Percentiles rank a stretch among this genome's conserved stretches.
Evolutionary conservation across 225 moss, liverwort and hornwort genomes (phyloP).

Genomic region (Physcomitrellopsis africana): DNA sequence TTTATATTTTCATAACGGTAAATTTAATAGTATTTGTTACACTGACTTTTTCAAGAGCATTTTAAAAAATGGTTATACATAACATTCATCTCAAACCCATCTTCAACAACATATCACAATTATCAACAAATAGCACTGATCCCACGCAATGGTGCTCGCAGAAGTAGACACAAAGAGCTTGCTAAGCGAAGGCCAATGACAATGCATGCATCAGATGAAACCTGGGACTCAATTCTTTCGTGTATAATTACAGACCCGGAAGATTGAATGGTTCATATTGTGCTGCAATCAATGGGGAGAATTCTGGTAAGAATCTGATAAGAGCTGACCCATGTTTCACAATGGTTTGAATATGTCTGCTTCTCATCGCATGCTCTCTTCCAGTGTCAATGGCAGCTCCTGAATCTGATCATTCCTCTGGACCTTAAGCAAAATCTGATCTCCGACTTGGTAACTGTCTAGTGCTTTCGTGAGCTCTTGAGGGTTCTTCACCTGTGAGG

Average conservation of each 20-base stretch:
- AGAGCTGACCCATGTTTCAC: conserved; percentile 5
- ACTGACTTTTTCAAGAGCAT: too few relatives aligned
- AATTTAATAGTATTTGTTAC: too few relatives aligned
- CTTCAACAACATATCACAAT: too few relatives aligned
- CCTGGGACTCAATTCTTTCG: too few relatives aligned
- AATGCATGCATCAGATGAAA: too few relatives aligned
- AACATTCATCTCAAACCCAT: too few relatives aligned
- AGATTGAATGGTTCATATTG: neutral
- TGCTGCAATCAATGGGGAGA: neutral
- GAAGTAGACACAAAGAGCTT: too few relatives aligned
- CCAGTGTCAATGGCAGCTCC: conserved; percentile 65
- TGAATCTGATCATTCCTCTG: conserved; percentile 50
- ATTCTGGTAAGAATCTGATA: conserved; percentile 21
- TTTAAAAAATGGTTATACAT: too few relatives aligned
- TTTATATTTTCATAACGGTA: too few relatives aligned
- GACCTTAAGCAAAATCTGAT: conserved; percentile 55
- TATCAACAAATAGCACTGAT: too few relatives aligned
- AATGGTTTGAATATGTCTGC: neutral
- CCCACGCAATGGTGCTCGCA: too few relatives aligned
- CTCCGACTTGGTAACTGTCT: conserved; percentile 71
- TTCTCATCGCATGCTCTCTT: conserved; percentile 60
- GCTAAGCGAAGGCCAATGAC: too few relatives aligned
- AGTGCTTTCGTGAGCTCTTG: conserved; percentile 69
- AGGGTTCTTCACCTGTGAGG: conserved; percentile 54
- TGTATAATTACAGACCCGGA: neutral